Evolutionary conservation across 805 yeast species (phyloP).

Genomic region (Monosporozyma yasuniensis): DNA sequence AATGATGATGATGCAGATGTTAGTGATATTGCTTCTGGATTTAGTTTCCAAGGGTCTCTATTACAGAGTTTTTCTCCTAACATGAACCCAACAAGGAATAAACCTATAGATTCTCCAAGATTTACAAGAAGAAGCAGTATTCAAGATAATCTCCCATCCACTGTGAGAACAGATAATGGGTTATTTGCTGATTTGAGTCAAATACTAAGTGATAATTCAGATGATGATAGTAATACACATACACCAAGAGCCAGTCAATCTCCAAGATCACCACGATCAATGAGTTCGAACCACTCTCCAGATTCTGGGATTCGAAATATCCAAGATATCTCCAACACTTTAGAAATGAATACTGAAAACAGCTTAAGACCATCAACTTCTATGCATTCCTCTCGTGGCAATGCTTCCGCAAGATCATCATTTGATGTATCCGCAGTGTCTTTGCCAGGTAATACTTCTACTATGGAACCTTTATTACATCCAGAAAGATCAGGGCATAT

Average conservation of each 20-base stretch:
- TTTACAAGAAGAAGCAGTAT: slow-evolving; percentile 7
- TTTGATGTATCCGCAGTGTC: slow-evolving; percentile 10
- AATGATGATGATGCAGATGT: slow-evolving; percentile 5
- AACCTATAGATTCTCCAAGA: slow-evolving; percentile 1
- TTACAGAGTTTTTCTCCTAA: slow-evolving; percentile 21
- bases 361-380: neutral
- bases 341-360: neutral
- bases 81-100: slow-evolving; percentile 12
- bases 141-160: slow-evolving; percentile 24
- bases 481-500: neutral
- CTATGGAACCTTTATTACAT: slow-evolving; percentile 25
- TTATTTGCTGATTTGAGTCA: slow-evolving; percentile 22
- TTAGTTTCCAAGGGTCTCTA: slow-evolving; percentile 12
- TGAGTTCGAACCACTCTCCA: neutral
- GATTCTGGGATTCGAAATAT: neutral
- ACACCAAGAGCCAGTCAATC: neutral
- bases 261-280: neutral
- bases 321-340: slow-evolving; percentile 1
- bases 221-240: neutral
- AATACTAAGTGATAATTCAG: slow-evolving; percentile 10
- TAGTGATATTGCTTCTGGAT: slow-evolving; percentile 13
- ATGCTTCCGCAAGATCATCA: slow-evolving; percentile 18
- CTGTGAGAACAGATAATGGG: slow-evolving; percentile 19
- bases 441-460: slow-evolving; percentile 5
- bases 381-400: neutral